phyloP scores from a whole-genome alignment of 2,329 filamentous ascomycete species.

The Ophiocordyceps australis region DNA sequence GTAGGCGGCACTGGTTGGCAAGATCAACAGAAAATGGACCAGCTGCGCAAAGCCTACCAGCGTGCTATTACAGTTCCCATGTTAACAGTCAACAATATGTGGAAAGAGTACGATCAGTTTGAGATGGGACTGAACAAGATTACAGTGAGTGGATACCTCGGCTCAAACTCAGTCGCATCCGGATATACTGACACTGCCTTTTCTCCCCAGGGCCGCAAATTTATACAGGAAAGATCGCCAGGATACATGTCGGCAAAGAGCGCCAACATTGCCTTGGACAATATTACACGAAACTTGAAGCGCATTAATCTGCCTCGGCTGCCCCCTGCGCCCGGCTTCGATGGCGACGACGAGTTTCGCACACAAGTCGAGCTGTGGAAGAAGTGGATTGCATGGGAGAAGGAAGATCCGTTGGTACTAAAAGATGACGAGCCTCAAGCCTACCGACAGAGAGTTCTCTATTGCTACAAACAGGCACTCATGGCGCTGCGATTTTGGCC shows the following conservation, averaged over 20 bases:
- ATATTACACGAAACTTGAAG: conserved; percentile 59
- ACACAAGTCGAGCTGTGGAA: conserved; percentile 83
- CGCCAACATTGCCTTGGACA: conserved; percentile 78
- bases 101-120: conserved; percentile 97
- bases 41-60: conserved; percentile 81
- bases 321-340: conserved; percentile 69
- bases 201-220: conserved; percentile 61
- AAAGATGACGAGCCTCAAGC: conserved; percentile 61
- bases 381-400: conserved; percentile 90
- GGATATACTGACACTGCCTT: conserved; percentile 5
- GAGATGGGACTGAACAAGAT: conserved; percentile 88
- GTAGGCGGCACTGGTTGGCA: conserved; percentile 83
- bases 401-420: conserved; percentile 74
- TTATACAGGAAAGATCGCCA: conserved; percentile 81
- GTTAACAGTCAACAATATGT: conserved; percentile 62
- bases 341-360: conserved; percentile 69
- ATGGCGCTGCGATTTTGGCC: conserved; percentile 93
- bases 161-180: no score
- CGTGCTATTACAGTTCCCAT: conserved; percentile 78
- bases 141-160: conserved; percentile 53
- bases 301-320: conserved; percentile 65
- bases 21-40: conserved; percentile 95
- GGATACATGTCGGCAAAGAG: conserved; percentile 93
- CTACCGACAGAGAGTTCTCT: conserved; percentile 65
- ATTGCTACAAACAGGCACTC: conserved; percentile 82